Base-by-base conservation (phyloP, 176 grass and related monocot genomes). In the Triticum dicoccoides region DNA sequence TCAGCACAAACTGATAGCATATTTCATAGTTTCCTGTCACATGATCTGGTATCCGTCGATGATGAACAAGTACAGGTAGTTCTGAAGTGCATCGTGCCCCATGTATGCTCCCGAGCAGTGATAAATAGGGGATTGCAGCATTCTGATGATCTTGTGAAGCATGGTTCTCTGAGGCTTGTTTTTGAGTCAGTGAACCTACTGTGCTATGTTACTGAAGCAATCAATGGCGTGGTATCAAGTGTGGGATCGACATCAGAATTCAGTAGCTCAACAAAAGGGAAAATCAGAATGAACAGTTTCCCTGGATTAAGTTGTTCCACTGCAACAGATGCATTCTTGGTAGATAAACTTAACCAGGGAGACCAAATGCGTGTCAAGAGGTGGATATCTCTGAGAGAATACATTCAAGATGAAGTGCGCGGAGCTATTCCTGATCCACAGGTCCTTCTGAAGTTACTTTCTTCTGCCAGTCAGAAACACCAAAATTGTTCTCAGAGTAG, bases 101-200 rank as follows among this genome's bases (percentile, higher is more conserved):
- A 87, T 79, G 81, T 85, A 34, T 98, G 89, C 69, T 92, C 86
- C 82, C 89, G 93, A 71, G 35, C 88, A 59, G 78, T 98, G 75
- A 75, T 94, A 89, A 98, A 93, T 83, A 98, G 94, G 86, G 96
- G 96, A 33, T 88, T 98, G 63, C 88, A 94, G 77, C 96, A 98
- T 90, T 88, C 91, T 84, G 86, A 95, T 88, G 64, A 91, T 87
- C 91, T 95, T 79, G 96, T 98, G 42, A 95, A 93, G 83, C 91
- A 98, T 67, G 91, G 93, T 71, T 83, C 96, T 86, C 83, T 98
- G 25, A 92, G 91, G 71, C 73, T 93, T 78, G 84, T 95, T 82
- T 85, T 84, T 42, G 96, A 95, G 85, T 95, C 96, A 79, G 70
- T 98, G 68, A 95, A 89, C 21, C 89, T 91, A 23, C 33, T 98